These are phyloP conservation scores for Boletus eberwhitei DNA, from an alignment of 768 basidiomycete species.

Conservation along the genomic window DNA sequence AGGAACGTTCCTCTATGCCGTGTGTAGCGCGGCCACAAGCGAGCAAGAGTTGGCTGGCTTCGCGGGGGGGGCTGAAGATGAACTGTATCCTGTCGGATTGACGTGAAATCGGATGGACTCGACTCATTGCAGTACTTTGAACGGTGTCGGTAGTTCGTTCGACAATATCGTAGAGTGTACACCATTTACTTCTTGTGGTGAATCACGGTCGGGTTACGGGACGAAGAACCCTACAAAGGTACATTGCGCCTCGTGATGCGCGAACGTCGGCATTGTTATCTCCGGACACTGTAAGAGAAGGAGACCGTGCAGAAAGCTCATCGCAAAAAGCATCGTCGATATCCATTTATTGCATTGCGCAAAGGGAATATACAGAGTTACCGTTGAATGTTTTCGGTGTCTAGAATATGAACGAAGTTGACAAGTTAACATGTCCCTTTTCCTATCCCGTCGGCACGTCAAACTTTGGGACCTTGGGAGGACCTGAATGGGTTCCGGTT, in stretches of 20 bases:
- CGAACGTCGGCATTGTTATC: constrained; percentile 11
- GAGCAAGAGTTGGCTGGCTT: background rate
- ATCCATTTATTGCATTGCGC: background rate
- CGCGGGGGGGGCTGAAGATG: too few relatives aligned
- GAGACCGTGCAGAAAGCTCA: background rate
- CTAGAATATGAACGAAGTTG: background rate
- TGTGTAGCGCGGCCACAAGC: background rate
- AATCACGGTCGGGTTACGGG: background rate
- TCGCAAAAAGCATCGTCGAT: background rate
- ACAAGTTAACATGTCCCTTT: background rate
- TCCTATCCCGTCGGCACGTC: constrained; percentile 4
- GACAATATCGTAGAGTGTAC: too few relatives aligned
- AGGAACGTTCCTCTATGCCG: background rate
- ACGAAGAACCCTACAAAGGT: background rate
- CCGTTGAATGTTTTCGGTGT: background rate
- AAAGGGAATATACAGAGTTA: background rate
- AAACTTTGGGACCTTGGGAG: too few relatives aligned
- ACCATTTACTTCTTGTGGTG: background rate
- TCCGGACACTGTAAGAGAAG: constrained; percentile 2
- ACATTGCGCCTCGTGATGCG: constrained; percentile 15
- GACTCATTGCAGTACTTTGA: too few relatives aligned
- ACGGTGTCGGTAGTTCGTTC: background rate
- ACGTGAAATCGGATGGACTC: too few relatives aligned
- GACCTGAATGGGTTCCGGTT: background rate
- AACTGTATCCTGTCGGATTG: too few relatives aligned